phyloP scores from a whole-genome alignment of 805 yeast genomes.

The Scheffersomyces ergatensis region DNA sequence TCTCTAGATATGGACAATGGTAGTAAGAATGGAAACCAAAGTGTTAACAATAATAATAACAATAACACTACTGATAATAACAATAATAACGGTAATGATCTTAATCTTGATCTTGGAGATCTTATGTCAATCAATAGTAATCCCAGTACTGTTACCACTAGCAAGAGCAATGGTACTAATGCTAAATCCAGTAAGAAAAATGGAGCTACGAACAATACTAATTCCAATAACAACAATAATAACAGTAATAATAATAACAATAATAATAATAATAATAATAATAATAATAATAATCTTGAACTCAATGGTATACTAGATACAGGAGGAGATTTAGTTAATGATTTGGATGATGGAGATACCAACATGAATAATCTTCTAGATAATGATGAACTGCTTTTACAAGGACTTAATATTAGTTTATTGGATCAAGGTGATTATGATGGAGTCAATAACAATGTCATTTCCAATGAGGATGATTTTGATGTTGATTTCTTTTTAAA shows the following conservation, averaged over 20 bases:
- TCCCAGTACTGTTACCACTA: background rate
- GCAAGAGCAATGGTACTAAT: background rate
- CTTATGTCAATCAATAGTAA: background rate
- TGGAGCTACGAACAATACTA: constrained; percentile 1
- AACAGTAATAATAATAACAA: background rate
- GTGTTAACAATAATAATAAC: background rate
- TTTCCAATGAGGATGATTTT: constrained; percentile 36
- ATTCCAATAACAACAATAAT: background rate
- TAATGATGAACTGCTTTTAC: constrained; percentile 39
- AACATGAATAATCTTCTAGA: constrained; percentile 33
- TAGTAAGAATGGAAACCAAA: too few relatives aligned
- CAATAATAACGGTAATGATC: background rate
- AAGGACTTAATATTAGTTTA: constrained; percentile 41
- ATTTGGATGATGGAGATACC: constrained; percentile 7
- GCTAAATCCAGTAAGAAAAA: background rate
- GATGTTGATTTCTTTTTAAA: constrained; percentile 44
- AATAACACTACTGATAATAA: background rate
- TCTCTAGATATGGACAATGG: background rate
- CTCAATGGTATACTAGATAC: background rate
- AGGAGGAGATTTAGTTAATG: constrained; percentile 8
- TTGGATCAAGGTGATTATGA: constrained; percentile 30
- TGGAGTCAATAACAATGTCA: constrained; percentile 13
- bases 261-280: background rate
- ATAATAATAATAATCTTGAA: background rate
- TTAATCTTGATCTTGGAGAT: background rate